Conservation (phyloP, 306 rosid species). For the Rubus idaeus region DNA sequence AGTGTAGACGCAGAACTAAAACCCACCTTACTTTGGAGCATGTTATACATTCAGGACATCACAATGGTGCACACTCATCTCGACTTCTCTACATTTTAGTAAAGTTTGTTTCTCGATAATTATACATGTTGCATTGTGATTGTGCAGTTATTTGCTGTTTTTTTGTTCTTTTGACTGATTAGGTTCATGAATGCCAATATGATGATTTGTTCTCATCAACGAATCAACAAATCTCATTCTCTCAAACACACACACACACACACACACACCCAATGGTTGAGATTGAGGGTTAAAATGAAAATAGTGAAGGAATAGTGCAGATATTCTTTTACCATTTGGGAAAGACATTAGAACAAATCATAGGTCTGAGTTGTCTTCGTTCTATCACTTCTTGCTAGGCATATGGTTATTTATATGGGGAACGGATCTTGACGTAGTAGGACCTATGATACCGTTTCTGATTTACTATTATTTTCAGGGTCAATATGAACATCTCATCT, state of each 20-base stretch:
- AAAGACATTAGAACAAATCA: neutral
- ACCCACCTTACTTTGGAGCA: slow-evolving; percentile 73
- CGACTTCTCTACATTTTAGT: neutral
- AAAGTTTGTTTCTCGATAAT: slow-evolving; percentile 1
- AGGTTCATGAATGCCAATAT: neutral
- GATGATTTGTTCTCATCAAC: neutral
- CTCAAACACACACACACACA: too few species aligned
- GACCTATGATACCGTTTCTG: slow-evolving; percentile 2
- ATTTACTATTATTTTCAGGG: slow-evolving; percentile 44
- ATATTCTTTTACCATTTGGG: neutral
- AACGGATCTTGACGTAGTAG: slow-evolving; percentile 8
- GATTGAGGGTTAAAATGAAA: neutral
- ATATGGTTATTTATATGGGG: neutral
- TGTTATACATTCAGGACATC: slow-evolving; percentile 69
- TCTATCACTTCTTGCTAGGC: neutral
- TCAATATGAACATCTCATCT: slow-evolving; percentile 50
- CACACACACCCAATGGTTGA: neutral
- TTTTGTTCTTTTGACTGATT: neutral
- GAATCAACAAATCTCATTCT: neutral
- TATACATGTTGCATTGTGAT: neutral
- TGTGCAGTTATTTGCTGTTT: neutral
- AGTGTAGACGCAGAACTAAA: slow-evolving; percentile 47
- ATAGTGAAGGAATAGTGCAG: neutral
- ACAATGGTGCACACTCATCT: slow-evolving; percentile 48
- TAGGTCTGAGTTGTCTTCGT: slow-evolving; percentile 1